Percentiles rank a stretch among this genome's conserved stretches.
Conservation (phyloP, 192 early-diverging fungal genomes). For the Backusella westeae region DNA sequence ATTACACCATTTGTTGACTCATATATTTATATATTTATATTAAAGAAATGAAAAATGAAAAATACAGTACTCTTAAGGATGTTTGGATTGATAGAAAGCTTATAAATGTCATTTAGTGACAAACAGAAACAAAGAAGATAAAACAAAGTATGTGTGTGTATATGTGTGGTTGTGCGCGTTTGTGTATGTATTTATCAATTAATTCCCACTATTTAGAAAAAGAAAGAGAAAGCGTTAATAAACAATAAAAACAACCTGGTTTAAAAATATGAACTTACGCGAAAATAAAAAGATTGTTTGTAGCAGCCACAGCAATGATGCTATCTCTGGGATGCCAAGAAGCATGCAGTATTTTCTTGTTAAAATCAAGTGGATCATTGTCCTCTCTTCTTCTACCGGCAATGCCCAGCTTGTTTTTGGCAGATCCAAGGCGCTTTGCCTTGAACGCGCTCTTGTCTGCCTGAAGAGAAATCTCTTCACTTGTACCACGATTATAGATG, state of each 20-base stretch:
- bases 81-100: background rate
- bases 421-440: slow-evolving; percentile 71
- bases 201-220: background rate
- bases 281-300: slow-evolving; percentile 87
- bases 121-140: background rate
- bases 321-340: slow-evolving; percentile 91
- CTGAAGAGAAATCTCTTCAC: slow-evolving; percentile 81
- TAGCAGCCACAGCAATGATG: slow-evolving; percentile 85
- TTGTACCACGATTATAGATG: slow-evolving; percentile 81
- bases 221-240: background rate
- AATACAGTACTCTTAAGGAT: background rate
- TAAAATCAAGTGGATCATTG: slow-evolving; percentile 81
- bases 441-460: slow-evolving; percentile 98
- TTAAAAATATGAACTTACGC: slow-evolving; percentile 27
- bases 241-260: no score
- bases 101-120: background rate
- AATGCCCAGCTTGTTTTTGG: slow-evolving; percentile 70
- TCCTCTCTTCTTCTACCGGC: slow-evolving; percentile 44
- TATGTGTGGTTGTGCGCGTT: background rate
- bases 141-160: background rate
- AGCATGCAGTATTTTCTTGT: slow-evolving; percentile 87
- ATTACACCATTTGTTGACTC: background rate
- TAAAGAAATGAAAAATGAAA: background rate
- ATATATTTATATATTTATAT: background rate
- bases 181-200: background rate